Base-by-base conservation (phyloP, 2,329 filamentous ascomycete genomes). In the Exophiala viscosa region DNA sequence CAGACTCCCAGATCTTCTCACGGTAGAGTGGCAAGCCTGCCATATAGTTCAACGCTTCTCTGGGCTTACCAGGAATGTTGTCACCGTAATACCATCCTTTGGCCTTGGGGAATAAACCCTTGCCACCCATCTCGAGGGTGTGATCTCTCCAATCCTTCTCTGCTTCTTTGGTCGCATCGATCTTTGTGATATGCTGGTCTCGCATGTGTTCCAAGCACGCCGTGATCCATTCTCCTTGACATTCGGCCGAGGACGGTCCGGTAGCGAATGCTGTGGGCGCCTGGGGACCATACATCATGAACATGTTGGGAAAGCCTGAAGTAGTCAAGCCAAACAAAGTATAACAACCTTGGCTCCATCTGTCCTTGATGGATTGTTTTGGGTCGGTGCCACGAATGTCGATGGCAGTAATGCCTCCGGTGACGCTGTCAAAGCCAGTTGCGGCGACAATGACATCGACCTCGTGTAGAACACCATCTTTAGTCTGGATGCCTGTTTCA, bases 281-380 rank as follows among this genome's bases (percentile, higher is more conserved):
- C 23, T 84, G 81, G 0, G 74, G 67, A 0, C 80, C 79, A 59
- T 82, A 83, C 9, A 77, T 58, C 50, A 73, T 72, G 65, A 78
- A 77, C 67, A 77, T 69, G 42, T 79, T 79, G 0, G 75, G 73
- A 53, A 73, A 75, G 3, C 67, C 65, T n/a, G 65, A 55, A 7
- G 69, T 66, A 0, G 67, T 67, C 31, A 72, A 64, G 0, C 75
- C 75, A 0, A 78, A 57, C 50, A 70, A 73, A 0, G 70, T 70
- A 15, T 61, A 59, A 5, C 67, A 66, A 0, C 68, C 69, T 0
- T 64, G 50, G 11, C 55, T 59, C 52, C 72, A 75, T 3, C 67
- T 63, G 13, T 72, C 65, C 7, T 60, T 58, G 3, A 74, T 59
- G 1, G 55, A 48, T 14, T 50, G 48, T 8, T 71, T 70, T 28